phyloP scores from a whole-genome alignment of 2,329 filamentous ascomycete species.

The Stachybotrys chlorohalonatus region DNA sequence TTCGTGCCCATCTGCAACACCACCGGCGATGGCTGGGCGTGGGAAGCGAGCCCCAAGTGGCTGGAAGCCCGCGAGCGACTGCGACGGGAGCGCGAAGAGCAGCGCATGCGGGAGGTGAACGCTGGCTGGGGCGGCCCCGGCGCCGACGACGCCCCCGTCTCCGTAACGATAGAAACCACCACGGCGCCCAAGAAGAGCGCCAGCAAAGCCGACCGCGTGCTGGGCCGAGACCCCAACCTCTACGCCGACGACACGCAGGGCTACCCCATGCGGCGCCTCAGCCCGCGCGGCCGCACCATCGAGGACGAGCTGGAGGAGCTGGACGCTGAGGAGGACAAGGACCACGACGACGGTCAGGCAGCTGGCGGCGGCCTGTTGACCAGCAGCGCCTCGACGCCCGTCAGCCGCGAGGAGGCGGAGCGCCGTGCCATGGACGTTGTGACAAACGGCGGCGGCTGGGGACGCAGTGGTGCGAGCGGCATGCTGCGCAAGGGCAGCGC shows the following conservation, averaged over 20 bases:
- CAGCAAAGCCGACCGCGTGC: conserved; percentile 49
- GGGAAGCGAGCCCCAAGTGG: conserved; percentile 82
- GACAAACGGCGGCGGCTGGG: conserved; percentile 27
- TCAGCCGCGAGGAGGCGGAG: conserved; percentile 31
- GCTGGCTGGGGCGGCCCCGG: conserved; percentile 54
- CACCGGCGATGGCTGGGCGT: conserved; percentile 85
- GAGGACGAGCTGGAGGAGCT: conserved; percentile 33
- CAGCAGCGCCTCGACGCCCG: conserved; percentile 23
- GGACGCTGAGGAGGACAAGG: conserved; percentile 24
- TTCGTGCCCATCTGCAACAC: conserved; percentile 74
- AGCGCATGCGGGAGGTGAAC: conserved; percentile 52
- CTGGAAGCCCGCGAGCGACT: conserved; percentile 58
- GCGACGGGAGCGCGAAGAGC: conserved; percentile 45
- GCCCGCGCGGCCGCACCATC: conserved; percentile 32
- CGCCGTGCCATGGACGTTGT: conserved; percentile 35
- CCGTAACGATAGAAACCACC: conserved; percentile 11
- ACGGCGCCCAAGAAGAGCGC: conserved; percentile 26
- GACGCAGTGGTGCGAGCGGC: conserved; percentile 31
- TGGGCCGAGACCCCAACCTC: conserved; percentile 47
- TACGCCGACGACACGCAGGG: conserved; percentile 40
- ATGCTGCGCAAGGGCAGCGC: conserved; percentile 28
- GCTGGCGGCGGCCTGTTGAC: conserved; percentile 19
- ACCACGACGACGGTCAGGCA: conserved; percentile 20
- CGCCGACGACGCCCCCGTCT: conserved; percentile 11
- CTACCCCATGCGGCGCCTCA: conserved; percentile 38